Evolutionary conservation across 2,329 filamentous ascomycete genomes (phyloP).

Genomic region (Aspergillus alliaceus): DNA sequence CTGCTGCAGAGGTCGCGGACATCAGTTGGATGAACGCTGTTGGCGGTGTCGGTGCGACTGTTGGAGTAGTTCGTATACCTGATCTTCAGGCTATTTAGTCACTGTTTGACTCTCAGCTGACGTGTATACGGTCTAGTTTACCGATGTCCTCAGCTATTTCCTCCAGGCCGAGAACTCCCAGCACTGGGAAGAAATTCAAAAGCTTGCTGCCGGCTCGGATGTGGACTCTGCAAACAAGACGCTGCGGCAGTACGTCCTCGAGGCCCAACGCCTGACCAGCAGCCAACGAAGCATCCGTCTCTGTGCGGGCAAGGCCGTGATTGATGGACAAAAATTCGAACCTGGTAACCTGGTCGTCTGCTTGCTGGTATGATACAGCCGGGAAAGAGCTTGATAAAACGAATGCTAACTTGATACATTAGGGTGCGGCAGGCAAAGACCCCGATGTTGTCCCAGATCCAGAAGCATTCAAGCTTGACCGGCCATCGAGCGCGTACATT

Average conservation of each 20-base stretch:
- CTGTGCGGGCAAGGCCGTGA: constrained; percentile 31
- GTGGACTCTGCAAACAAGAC: constrained; percentile 30
- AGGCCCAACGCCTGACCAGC: constrained; percentile 25
- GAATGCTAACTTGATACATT: background rate
- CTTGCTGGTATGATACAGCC: constrained; percentile 13
- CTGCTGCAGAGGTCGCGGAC: constrained; percentile 16
- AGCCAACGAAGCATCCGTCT: constrained; percentile 41
- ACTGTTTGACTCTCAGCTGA: background rate
- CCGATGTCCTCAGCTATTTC: constrained; percentile 47
- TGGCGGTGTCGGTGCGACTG: constrained; percentile 42
- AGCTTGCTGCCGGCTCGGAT: constrained; percentile 31
- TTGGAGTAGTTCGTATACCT: constrained; percentile 36
- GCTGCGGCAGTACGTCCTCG: constrained; percentile 25
- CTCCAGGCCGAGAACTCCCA: constrained; percentile 41
- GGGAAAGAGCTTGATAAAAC: too few relatives aligned
- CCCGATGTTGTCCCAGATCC: constrained; percentile 38
- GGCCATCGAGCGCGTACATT: constrained; percentile 42
- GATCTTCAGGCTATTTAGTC: background rate
- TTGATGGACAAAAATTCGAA: constrained; percentile 42
- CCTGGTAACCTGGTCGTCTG: constrained; percentile 43
- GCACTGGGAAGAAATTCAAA: constrained; percentile 48
- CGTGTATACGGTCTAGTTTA: constrained; percentile 39
- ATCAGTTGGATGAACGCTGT: constrained; percentile 32
- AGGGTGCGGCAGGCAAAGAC: constrained; percentile 36
- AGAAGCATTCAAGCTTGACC: constrained; percentile 45